Percentiles rank a stretch among this genome's conserved stretches.
Evolutionary conservation across 2,329 filamentous ascomycete genomes (phyloP).

Genomic region (Pseudogymnoascus sp.): DNA sequence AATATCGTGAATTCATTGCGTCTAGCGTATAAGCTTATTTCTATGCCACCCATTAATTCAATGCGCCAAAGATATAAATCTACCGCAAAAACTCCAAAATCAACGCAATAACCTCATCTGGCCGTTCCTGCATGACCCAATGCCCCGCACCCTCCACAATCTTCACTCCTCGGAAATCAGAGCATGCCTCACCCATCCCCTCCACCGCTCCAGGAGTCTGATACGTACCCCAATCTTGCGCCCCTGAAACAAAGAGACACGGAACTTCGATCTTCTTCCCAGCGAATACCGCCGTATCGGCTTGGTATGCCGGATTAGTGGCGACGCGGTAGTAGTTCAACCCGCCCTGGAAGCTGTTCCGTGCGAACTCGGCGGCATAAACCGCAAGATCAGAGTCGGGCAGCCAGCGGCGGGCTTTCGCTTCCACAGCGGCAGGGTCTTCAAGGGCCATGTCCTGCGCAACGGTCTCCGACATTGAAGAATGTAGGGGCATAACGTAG

Average conservation of each 20-base stretch:
- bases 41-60: too few relatives aligned
- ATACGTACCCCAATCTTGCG: constrained; percentile 59
- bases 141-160: constrained; percentile 56
- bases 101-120: constrained; percentile 42
- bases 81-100: constrained; percentile 35
- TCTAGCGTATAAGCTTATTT: too few relatives aligned
- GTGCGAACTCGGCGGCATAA: constrained; percentile 51
- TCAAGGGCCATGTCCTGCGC: constrained; percentile 45
- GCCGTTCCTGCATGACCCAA: constrained; percentile 62
- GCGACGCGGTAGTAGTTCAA: constrained; percentile 60
- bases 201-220: constrained; percentile 59
- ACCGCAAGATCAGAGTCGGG: constrained; percentile 47
- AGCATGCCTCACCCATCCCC: constrained; percentile 43
- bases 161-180: constrained; percentile 42
- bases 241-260: constrained; percentile 52
- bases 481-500: constrained; percentile 55
- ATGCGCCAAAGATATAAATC: background rate
- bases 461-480: constrained; percentile 52
- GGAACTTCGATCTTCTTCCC: constrained; percentile 55
- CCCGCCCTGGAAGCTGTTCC: constrained; percentile 57
- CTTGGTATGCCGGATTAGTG: constrained; percentile 39
- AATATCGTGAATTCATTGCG: too few relatives aligned
- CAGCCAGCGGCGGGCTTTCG: constrained; percentile 41
- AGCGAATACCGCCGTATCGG: constrained; percentile 50
- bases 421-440: constrained; percentile 34